Evolutionary conservation across 306 rosid species (phyloP).

Genomic region (Dryas octopetala): DNA sequence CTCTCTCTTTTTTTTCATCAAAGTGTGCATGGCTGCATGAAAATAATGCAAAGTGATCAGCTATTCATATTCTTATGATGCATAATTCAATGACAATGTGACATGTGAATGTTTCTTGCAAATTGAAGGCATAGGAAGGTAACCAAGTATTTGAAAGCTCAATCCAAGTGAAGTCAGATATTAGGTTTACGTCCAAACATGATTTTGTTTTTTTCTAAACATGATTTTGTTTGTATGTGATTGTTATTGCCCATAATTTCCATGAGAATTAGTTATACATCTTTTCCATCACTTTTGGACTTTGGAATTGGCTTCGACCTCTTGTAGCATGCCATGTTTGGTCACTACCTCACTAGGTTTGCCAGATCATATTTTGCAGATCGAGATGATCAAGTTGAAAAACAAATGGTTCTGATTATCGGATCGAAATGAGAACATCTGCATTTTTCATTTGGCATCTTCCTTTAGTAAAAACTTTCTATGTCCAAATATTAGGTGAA

Average conservation of each 20-base stretch:
- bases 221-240: conserved; percentile 1
- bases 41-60: background rate
- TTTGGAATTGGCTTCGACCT: conserved; percentile 5
- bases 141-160: background rate
- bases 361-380: too few species aligned
- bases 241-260: conserved; percentile 16
- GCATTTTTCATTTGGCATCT: too few species aligned
- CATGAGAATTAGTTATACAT: conserved; percentile 1
- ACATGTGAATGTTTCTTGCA: background rate
- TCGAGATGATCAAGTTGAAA: too few species aligned
- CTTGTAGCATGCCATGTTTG: conserved; percentile 7
- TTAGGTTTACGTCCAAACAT: conserved; percentile 37
- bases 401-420: too few species aligned
- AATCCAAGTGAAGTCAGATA: conserved; percentile 15
- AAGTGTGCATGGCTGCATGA: background rate
- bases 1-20: background rate
- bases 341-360: background rate
- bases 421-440: too few species aligned
- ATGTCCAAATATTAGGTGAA: too few species aligned
- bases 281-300: background rate
- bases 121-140: background rate
- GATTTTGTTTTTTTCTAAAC: conserved; percentile 18
- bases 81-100: too few species aligned
- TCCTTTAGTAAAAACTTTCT: too few species aligned
- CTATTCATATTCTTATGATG: background rate